phyloP scores from a whole-genome alignment of 148 eudicot species.

The Dianthus caryophyllus region DNA sequence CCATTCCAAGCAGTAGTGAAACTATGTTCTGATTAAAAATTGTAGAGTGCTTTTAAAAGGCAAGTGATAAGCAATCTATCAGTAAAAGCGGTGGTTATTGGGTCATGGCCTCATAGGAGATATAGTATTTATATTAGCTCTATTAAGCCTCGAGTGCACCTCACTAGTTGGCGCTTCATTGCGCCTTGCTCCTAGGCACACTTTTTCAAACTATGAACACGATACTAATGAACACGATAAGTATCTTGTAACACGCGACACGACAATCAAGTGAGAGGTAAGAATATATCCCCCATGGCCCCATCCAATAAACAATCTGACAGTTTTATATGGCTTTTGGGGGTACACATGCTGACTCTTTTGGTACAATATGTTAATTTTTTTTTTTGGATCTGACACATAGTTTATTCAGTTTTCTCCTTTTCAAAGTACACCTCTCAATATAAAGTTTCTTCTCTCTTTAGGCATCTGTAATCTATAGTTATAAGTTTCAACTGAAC shows the following conservation, averaged over 20 bases:
- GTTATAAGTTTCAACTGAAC: background rate
- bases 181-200: too few relatives aligned
- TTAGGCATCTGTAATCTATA: background rate
- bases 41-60: conserved; percentile 7
- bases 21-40: background rate
- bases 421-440: background rate
- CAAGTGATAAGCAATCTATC: background rate
- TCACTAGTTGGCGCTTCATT: too few relatives aligned
- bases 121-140: background rate
- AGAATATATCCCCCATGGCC: too few relatives aligned
- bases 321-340: too few relatives aligned
- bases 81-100: background rate
- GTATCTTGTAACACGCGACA: too few relatives aligned
- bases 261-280: too few relatives aligned
- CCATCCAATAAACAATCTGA: too few relatives aligned
- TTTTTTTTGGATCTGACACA: background rate
- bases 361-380: conserved; percentile 3
- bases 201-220: too few relatives aligned
- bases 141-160: too few relatives aligned
- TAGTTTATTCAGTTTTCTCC: background rate
- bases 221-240: too few relatives aligned
- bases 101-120: conserved; percentile 4
- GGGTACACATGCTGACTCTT: background rate
- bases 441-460: background rate
- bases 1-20: background rate